Conservation (phyloP, 495 filamentous ascomycete genomes). For the Chaetomium fimeti region DNA sequence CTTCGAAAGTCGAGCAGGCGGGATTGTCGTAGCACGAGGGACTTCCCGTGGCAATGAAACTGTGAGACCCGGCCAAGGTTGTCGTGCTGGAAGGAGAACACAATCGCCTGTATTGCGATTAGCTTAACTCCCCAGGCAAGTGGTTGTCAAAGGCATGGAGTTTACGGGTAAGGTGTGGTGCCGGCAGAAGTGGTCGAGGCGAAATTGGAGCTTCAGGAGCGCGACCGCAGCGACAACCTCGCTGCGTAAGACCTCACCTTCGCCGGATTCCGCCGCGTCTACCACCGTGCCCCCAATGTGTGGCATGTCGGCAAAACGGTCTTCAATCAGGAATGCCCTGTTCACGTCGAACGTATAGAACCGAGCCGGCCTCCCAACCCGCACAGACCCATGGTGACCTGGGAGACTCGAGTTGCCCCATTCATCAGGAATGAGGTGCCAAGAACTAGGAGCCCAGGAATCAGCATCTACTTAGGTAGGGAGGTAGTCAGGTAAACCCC, state of each 20-base stretch:
- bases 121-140: not conserved
- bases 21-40: slow-evolving; percentile 10
- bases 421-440: not conserved
- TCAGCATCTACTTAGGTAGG: too few species aligned
- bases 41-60: slow-evolving; percentile 9
- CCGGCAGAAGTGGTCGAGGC: not conserved
- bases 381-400: not conserved
- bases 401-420: not conserved
- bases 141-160: not conserved
- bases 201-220: slow-evolving; percentile 1
- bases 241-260: not conserved
- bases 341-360: not conserved
- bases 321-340: not conserved
- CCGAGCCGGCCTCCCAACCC: not conserved
- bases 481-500: too few species aligned
- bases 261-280: not conserved
- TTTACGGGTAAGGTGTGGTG: slow-evolving; percentile 9
- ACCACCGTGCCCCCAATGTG: not conserved
- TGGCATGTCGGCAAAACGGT: not conserved
- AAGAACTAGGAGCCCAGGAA: not conserved
- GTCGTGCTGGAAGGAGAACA: slow-evolving; percentile 15
- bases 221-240: slow-evolving; percentile 6
- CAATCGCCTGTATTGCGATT: slow-evolving; percentile 6
- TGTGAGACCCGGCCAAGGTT: slow-evolving; percentile 1
- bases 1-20: slow-evolving; percentile 10